phyloP scores from a whole-genome alignment of 805 yeast genomes.

The Candida boidinii region DNA sequence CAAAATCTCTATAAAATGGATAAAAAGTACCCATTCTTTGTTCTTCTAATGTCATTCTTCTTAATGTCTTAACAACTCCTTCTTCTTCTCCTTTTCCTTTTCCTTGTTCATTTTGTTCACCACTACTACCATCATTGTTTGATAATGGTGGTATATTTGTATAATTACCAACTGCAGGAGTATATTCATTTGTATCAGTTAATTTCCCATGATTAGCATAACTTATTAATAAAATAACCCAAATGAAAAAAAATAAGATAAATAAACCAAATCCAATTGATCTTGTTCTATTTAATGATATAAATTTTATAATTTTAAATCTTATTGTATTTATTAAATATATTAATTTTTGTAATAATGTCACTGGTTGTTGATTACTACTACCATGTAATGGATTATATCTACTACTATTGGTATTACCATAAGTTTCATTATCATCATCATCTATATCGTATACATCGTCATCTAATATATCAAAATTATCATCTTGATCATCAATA shows the following conservation, averaged over 20 bases:
- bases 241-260: slow-evolving; percentile 13
- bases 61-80: slow-evolving; percentile 2
- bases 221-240: slow-evolving; percentile 17
- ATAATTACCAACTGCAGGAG: slow-evolving; percentile 9
- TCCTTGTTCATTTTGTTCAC: slow-evolving; percentile 1
- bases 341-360: too few species aligned
- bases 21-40: slow-evolving; percentile 21
- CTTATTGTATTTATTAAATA: neutral
- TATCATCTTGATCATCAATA: neutral
- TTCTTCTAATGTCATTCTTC: slow-evolving; percentile 18
- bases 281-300: slow-evolving; percentile 18
- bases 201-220: slow-evolving; percentile 16
- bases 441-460: neutral
- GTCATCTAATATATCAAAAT: neutral
- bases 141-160: neutral
- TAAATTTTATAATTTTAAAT: slow-evolving; percentile 1
- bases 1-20: slow-evolving; percentile 14
- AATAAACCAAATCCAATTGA: slow-evolving; percentile 7
- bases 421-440: slow-evolving; percentile 21
- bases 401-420: too few species aligned
- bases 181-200: slow-evolving; percentile 8
- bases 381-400: too few species aligned
- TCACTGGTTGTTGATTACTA: too few species aligned
- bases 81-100: too few species aligned
- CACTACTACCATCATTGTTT: neutral